Evolutionary conservation across 768 basidiomycete species (phyloP), one percentile per base, ranked within the genome.

Genomic region (Pilatotrama ljubarskyi): DNA sequence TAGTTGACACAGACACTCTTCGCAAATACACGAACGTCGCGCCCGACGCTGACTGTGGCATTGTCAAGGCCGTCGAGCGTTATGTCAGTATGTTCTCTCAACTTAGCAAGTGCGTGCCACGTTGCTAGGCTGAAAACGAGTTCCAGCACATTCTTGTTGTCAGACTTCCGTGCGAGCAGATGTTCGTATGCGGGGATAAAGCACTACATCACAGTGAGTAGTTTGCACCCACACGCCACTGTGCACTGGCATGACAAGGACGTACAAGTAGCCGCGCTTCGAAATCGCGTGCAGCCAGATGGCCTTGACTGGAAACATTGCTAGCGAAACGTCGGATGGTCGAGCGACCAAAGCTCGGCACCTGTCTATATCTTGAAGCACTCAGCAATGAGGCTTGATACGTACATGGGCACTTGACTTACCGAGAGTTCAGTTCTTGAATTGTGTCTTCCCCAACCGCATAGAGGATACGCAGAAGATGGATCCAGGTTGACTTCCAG

Each of bases 401-500:
- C n/a, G n/a, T n/a, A n/a, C n/a, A n/a, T n/a, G n/a, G n/a, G n/a
- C n/a, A n/a, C n/a, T n/a, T n/a, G n/a, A n/a, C 40, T 14, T 24
- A 67, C 66, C 61, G 62, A 15, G 47, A 8, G 52, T 69, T 66
- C n/a, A 68, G 48, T 8, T 55, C 54, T 17, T 60, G 55, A 7
- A 63, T 44, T 5, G 56, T 36, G 10, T 54, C 58, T 3, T 24
- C 47, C 0, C 55, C 63, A 2, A 10, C 38, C 1, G 61, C 61
- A n/a, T 59, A 24, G 0, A 73, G 57, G 14, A 73, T 60, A 0
- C 65, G 62, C 4, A 74, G 51, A 10, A 74, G 57, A 37, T 75
- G 74, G 0, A 49, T 61, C 25, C 71, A 64, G 32, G 68, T 2
- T 26, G 48, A 26, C 46, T 76, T 76, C 72, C 73, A 76, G 0